These are phyloP conservation scores for Crithidia thermophila DNA, from an alignment of 208 protist genomes.

Conservation along the genomic window DNA sequence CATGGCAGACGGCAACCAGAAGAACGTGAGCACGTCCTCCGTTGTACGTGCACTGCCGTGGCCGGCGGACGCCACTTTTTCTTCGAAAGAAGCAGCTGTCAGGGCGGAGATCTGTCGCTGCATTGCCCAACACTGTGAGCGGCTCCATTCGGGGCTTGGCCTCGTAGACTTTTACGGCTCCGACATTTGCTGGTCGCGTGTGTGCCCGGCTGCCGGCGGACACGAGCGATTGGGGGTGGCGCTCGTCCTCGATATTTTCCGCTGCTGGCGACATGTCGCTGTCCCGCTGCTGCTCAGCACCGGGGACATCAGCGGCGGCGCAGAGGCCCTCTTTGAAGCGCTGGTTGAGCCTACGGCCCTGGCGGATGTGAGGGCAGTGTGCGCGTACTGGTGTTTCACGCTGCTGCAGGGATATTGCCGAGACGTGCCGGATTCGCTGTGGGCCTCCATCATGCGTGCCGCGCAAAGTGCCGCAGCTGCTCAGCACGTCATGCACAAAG, in stretches of 20 bases:
- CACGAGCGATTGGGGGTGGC: slow-evolving; percentile 28
- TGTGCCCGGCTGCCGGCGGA: slow-evolving; percentile 2
- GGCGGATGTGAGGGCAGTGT: neutral
- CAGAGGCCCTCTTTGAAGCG: slow-evolving; percentile 3
- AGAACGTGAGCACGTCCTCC: neutral
- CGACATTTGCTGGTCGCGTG: slow-evolving; percentile 11
- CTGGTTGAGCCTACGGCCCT: neutral
- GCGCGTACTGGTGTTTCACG: slow-evolving; percentile 26
- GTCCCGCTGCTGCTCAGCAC: slow-evolving; percentile 17
- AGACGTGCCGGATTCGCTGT: slow-evolving; percentile 17
- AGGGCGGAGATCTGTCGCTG: slow-evolving; percentile 41
- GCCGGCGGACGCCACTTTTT: slow-evolving; percentile 16
- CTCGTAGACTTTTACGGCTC: slow-evolving; percentile 13
- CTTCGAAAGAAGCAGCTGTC: slow-evolving; percentile 20
- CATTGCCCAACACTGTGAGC: slow-evolving; percentile 22
- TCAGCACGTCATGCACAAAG: neutral
- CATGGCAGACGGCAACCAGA: neutral
- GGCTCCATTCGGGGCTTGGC: slow-evolving; percentile 4
- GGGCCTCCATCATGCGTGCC: slow-evolving; percentile 20
- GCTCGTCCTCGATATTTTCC: slow-evolving; percentile 19
- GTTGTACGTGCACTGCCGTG: neutral
- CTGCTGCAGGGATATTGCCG: slow-evolving; percentile 29
- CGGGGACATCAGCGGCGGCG: neutral
- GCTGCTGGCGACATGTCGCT: slow-evolving; percentile 15
- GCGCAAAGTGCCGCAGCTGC: slow-evolving; percentile 13